These are phyloP conservation scores for Aspergillus aculeatus DNA, from an alignment of 2,329 filamentous ascomycete species.

Conservation along the genomic window DNA sequence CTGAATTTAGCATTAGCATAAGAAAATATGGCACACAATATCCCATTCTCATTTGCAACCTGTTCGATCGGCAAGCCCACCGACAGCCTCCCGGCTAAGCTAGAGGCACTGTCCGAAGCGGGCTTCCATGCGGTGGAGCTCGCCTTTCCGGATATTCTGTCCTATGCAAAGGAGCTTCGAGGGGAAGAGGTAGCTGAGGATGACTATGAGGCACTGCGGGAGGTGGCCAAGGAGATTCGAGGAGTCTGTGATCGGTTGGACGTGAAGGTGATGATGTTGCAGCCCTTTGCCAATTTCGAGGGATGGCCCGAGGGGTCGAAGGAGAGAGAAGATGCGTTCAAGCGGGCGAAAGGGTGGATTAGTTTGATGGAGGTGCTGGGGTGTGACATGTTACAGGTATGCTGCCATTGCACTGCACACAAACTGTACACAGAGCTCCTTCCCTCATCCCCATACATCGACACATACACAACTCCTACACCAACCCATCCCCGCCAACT, in stretches of 20 bases:
- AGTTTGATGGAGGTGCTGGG: constrained; percentile 68
- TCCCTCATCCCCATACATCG: not conserved
- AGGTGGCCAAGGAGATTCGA: constrained; percentile 56
- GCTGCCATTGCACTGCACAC: constrained; percentile 9
- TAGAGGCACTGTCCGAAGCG: constrained; percentile 41
- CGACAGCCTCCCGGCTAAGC: constrained; percentile 39
- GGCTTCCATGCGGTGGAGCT: constrained; percentile 67
- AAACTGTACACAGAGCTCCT: too few relatives aligned
- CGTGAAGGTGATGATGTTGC: constrained; percentile 67
- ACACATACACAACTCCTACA: too few relatives aligned
- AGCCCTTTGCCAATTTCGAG: constrained; percentile 75
- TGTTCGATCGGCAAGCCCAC: constrained; percentile 43
- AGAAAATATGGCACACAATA: not conserved
- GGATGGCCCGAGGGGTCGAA: constrained; percentile 63
- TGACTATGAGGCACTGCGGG: constrained; percentile 60
- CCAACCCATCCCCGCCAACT: too few relatives aligned
- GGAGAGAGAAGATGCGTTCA: constrained; percentile 62
- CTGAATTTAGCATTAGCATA: not conserved
- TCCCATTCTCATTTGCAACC: constrained; percentile 43
- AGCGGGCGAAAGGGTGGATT: constrained; percentile 65
- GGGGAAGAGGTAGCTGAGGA: constrained; percentile 43
- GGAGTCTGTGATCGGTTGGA: constrained; percentile 54
- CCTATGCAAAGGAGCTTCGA: constrained; percentile 57
- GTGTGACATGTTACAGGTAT: constrained; percentile 68
- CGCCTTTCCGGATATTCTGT: constrained; percentile 69